Conservation (phyloP, 2,329 filamentous ascomycete genomes). For the Microsporum audouinii region DNA sequence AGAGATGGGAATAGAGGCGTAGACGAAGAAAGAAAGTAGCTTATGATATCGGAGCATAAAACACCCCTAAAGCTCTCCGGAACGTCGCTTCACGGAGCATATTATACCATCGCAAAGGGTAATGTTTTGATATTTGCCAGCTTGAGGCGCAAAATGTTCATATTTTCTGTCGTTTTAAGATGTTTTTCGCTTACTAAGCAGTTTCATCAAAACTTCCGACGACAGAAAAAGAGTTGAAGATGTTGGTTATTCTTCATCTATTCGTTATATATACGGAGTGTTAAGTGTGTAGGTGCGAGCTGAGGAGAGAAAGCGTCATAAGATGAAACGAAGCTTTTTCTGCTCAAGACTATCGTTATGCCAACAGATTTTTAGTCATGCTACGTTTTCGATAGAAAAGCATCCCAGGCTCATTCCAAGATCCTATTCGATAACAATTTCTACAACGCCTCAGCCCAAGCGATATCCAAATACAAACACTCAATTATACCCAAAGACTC, state of each 20-base stretch:
- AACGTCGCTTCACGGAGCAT: neutral
- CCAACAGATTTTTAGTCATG: neutral
- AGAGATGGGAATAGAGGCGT: neutral
- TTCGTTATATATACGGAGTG: neutral
- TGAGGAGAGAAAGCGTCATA: neutral
- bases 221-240: neutral
- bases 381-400: neutral
- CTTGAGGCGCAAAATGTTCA: neutral
- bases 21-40: neutral
- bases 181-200: neutral
- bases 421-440: neutral
- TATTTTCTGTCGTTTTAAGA: neutral
- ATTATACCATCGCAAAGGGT: neutral
- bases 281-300: neutral
- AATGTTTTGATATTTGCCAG: neutral
- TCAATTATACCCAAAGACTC: neutral
- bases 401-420: neutral
- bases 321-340: neutral
- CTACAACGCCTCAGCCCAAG: neutral
- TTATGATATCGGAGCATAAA: neutral
- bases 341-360: neutral
- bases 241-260: neutral
- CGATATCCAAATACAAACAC: neutral
- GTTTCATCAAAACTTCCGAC: neutral
- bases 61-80: neutral